Evolutionary conservation across 2,329 filamentous ascomycete species (phyloP).

Genomic region (Cladosporium sp.): DNA sequence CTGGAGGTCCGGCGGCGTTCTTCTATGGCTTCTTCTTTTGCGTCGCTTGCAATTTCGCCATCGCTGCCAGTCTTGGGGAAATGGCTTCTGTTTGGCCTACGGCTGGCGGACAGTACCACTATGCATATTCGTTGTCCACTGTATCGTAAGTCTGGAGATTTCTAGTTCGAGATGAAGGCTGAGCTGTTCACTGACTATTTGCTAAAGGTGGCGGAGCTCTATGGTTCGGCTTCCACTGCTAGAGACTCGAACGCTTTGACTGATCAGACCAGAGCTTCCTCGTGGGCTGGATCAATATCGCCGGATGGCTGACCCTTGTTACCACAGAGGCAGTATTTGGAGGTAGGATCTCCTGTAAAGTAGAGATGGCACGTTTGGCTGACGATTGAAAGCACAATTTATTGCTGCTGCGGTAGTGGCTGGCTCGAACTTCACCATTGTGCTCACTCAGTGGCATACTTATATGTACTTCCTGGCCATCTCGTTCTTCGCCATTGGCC

Average conservation of each 20-base stretch:
- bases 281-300: constrained; percentile 63
- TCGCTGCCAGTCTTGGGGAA: constrained; percentile 67
- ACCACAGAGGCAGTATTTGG: constrained; percentile 66
- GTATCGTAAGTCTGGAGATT: not conserved
- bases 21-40: constrained; percentile 63
- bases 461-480: constrained; percentile 68
- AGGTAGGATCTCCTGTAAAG: constrained; percentile 45
- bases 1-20: constrained; percentile 66
- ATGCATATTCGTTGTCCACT: constrained; percentile 3
- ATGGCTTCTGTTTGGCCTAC: constrained; percentile 67
- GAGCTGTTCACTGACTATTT: not conserved
- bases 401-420: constrained; percentile 8
- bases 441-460: constrained; percentile 59
- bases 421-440: constrained; percentile 8
- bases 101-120: constrained; percentile 64
- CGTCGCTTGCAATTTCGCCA: constrained; percentile 65
- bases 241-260: not conserved
- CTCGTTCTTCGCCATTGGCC: constrained; percentile 58
- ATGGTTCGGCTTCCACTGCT: not conserved
- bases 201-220: not conserved
- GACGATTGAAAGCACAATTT: not conserved
- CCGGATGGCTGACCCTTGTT: constrained; percentile 66
- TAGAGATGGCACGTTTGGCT: not conserved
- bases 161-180: not conserved
- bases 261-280: constrained; percentile 7